Conservation (phyloP, 257 asterid species). For the Ajuga chamaepitys region DNA sequence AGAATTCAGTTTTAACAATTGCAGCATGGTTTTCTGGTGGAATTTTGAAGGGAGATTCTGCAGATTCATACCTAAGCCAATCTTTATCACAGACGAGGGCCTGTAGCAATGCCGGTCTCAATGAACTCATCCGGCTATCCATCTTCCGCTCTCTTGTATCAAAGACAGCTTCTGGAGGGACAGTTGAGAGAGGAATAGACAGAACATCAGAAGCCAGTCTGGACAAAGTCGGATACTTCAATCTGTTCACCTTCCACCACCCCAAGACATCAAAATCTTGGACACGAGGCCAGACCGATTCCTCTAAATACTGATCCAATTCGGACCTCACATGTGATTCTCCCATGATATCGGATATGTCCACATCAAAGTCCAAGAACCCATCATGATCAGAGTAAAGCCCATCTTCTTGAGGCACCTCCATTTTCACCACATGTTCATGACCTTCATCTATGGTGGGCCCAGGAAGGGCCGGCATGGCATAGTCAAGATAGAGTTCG, state of each 20-base stretch:
- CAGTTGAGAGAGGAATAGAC: conserved; percentile 61
- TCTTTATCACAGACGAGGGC: conserved; percentile 72
- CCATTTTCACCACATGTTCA: conserved; percentile 25
- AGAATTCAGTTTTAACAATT: conserved; percentile 26
- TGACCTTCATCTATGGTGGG: conserved; percentile 23
- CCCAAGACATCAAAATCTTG: conserved; percentile 78
- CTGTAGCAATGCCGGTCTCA: conserved; percentile 44
- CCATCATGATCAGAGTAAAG: conserved; percentile 31
- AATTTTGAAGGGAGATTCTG: conserved; percentile 11
- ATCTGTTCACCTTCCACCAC: conserved; percentile 68
- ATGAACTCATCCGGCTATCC: conserved; percentile 36
- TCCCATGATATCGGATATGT: conserved; percentile 38
- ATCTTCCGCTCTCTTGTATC: conserved; percentile 37
- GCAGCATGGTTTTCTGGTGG: conserved; percentile 6
- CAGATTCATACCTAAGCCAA: conserved; percentile 51
- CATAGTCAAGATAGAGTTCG: conserved; percentile 39
- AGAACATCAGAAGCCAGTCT: conserved; percentile 72
- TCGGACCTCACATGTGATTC: conserved; percentile 45
- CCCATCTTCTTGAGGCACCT: conserved; percentile 28
- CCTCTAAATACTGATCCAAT: conserved; percentile 57
- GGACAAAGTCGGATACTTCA: conserved; percentile 54
- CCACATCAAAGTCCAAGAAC: conserved; percentile 42
- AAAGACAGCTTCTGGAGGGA: conserved; percentile 46
- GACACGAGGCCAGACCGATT: conserved; percentile 44
- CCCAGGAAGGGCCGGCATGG: conserved; percentile 28